Conservation (phyloP, 495 filamentous ascomycete genomes). For the Penicillium macrosclerotiorum region DNA sequence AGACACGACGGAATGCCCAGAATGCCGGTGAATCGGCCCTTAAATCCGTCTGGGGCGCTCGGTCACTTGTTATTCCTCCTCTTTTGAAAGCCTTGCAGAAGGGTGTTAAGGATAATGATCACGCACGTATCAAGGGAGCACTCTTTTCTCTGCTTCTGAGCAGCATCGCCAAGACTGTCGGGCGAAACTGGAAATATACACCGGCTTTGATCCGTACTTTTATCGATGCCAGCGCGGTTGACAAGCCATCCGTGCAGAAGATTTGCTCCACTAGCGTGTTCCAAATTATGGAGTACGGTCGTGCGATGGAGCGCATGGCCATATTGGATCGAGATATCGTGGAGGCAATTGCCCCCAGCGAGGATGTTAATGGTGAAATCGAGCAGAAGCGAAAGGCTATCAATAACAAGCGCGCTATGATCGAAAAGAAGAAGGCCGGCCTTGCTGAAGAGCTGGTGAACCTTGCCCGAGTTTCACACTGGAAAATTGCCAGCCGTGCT, state of each 20-base stretch:
- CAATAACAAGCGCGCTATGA: slow-evolving; percentile 64
- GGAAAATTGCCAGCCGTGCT: slow-evolving; percentile 90
- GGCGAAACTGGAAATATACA: slow-evolving; percentile 89
- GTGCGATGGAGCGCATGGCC: slow-evolving; percentile 79
- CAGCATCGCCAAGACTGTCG: slow-evolving; percentile 81
- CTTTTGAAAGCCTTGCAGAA: slow-evolving; percentile 75
- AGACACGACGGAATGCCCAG: slow-evolving; percentile 91
- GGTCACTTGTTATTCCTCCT: slow-evolving; percentile 83
- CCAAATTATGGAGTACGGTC: slow-evolving; percentile 87
- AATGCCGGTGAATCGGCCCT: slow-evolving; percentile 88
- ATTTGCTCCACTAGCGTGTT: slow-evolving; percentile 78
- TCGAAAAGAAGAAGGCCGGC: slow-evolving; percentile 79
- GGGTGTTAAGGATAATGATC: slow-evolving; percentile 78
- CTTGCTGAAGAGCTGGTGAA: slow-evolving; percentile 80
- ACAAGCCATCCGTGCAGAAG: slow-evolving; percentile 91
- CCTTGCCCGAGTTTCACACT: slow-evolving; percentile 75
- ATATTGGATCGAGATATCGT: slow-evolving; percentile 74
- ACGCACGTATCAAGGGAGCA: slow-evolving; percentile 88
- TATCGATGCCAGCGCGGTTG: slow-evolving; percentile 82
- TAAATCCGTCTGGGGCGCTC: slow-evolving; percentile 84
- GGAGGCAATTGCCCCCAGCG: slow-evolving; percentile 68
- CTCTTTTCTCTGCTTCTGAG: slow-evolving; percentile 88
- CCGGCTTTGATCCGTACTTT: slow-evolving; percentile 82
- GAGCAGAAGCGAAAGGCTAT: slow-evolving; percentile 66
- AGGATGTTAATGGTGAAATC: slow-evolving; percentile 63